A percentile compares a stretch with the other conserved stretches of the same genome.
Conservation (phyloP, 2,329 filamentous ascomycete species). For the Trichothecium roseum region DNA sequence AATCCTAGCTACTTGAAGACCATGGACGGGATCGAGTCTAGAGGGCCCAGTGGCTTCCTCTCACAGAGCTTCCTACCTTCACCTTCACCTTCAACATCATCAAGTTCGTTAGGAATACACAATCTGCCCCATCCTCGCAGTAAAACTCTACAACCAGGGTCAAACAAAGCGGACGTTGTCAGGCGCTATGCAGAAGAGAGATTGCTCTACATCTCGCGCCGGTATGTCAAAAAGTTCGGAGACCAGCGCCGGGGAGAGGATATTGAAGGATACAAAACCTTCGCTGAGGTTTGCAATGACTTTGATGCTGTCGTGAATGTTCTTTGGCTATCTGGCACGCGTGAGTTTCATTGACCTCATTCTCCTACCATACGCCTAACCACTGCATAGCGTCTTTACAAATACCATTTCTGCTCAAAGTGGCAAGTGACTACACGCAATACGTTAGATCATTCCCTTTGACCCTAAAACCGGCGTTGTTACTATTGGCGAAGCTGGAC, state of each 20-base stretch:
- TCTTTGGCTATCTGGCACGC: slow-evolving; percentile 79
- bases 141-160: slow-evolving; percentile 42
- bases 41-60: slow-evolving; percentile 41
- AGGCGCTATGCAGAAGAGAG: slow-evolving; percentile 45
- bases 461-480: slow-evolving; percentile 55
- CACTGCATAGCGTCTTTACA: slow-evolving; percentile 58
- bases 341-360: slow-evolving; percentile 39
- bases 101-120: slow-evolving; percentile 23
- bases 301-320: slow-evolving; percentile 67
- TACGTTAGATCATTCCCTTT: slow-evolving; percentile 62
- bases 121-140: slow-evolving; percentile 45
- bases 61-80: slow-evolving; percentile 35
- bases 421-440: slow-evolving; percentile 62
- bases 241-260: slow-evolving; percentile 33
- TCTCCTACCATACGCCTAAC: not conserved
- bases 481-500: slow-evolving; percentile 67
- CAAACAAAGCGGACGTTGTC: slow-evolving; percentile 49
- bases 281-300: slow-evolving; percentile 63
- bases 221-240: slow-evolving; percentile 50
- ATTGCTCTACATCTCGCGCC: slow-evolving; percentile 42
- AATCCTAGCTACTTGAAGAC: no score
- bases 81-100: slow-evolving; percentile 41
- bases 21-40: slow-evolving; percentile 14
- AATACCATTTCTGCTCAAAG: slow-evolving; percentile 70
- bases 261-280: slow-evolving; percentile 44